phyloP scores from a whole-genome alignment of 192 early-diverging fungal species.

The Podila verticillata region DNA sequence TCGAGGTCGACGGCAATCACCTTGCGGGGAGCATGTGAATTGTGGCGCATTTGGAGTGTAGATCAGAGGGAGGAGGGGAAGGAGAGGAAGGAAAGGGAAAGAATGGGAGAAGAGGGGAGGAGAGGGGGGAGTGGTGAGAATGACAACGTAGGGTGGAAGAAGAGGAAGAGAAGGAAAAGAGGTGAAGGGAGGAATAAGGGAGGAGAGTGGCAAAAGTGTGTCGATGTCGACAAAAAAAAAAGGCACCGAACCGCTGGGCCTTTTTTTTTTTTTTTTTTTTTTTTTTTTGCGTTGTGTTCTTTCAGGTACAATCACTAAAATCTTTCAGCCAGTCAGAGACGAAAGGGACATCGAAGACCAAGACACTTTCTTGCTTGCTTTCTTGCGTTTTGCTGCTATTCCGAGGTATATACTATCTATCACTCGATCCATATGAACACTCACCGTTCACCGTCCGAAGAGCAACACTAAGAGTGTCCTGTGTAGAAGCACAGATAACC shows the following conservation, averaged over 20 bases:
- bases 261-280: constrained; percentile 18
- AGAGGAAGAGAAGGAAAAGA: neutral
- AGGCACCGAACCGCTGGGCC: no score
- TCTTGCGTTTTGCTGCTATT: neutral
- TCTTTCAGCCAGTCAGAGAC: neutral
- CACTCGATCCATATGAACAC: no score
- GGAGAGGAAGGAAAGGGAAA: neutral
- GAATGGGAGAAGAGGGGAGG: neutral
- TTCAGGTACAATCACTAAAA: neutral
- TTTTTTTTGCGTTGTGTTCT: no score
- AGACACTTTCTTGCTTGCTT: no score
- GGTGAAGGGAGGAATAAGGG: neutral
- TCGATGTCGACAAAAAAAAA: neutral
- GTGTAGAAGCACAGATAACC: no score
- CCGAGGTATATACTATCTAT: no score
- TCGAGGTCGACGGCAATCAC: constrained; percentile 66
- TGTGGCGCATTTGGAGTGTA: constrained; percentile 23
- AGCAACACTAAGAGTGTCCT: neutral
- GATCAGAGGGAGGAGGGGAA: neutral
- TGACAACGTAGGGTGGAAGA: neutral
- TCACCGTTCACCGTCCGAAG: no score
- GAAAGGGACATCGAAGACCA: neutral
- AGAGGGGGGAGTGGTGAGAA: neutral
- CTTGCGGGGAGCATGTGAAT: constrained; percentile 41
- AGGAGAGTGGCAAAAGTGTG: neutral